Percentiles rank a stretch among this genome's conserved stretches.
phyloP scores from a whole-genome alignment of 2,329 filamentous ascomycete species.

The Neocucurbitaria cava region DNA sequence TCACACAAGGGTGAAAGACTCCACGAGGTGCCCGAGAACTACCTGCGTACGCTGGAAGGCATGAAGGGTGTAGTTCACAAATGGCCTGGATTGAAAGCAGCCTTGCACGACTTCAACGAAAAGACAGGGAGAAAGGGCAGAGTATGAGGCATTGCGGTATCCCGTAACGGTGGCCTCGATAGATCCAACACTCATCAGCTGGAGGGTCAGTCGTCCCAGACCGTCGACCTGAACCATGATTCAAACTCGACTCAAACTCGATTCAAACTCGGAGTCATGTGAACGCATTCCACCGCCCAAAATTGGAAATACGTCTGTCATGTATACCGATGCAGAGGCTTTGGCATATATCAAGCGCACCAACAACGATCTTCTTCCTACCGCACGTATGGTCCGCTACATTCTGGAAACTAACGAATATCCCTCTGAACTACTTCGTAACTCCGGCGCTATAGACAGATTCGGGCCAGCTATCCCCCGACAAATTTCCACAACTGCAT shows the following conservation, averaged over 20 bases:
- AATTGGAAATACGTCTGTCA: constrained; percentile 1
- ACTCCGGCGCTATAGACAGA: constrained; percentile 17
- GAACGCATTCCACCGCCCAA: too few species aligned
- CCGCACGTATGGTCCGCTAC: constrained; percentile 3
- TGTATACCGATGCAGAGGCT: constrained; percentile 20
- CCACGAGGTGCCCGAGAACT: constrained; percentile 26
- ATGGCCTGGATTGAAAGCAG: constrained; percentile 27
- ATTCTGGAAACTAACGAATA: constrained; percentile 10
- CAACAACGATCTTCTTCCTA: not conserved
- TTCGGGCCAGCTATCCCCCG: constrained; percentile 2
- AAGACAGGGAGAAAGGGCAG: constrained; percentile 18
- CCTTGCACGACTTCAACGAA: constrained; percentile 26
- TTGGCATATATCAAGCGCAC: constrained; percentile 7
- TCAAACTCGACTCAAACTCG: not conserved
- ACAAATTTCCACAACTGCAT: not conserved
- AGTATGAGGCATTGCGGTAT: not conserved
- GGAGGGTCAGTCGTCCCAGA: not conserved
- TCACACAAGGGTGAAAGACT: constrained; percentile 17
- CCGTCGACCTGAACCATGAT: not conserved
- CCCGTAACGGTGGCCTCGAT: too few species aligned
- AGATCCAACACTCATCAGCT: too few species aligned
- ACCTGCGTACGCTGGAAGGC: constrained; percentile 26
- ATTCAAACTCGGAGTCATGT: too few species aligned
- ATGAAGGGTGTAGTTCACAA: constrained; percentile 21
- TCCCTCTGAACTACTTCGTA: constrained; percentile 20